Conservation (phyloP, 2,329 filamentous ascomycete species). For the Tolypocladium cylindrosporum region DNA sequence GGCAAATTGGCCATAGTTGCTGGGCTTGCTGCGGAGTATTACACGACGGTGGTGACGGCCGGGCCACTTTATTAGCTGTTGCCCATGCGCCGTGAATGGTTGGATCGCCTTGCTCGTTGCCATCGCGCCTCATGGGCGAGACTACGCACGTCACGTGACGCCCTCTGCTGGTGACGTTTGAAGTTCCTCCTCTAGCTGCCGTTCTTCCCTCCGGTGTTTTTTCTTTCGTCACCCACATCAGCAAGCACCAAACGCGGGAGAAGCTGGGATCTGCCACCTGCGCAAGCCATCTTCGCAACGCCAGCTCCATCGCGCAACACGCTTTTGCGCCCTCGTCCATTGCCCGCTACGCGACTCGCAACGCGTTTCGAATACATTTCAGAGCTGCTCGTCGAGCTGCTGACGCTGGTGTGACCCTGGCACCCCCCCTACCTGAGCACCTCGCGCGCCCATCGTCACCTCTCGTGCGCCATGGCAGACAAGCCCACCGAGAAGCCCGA, state of each 20-base stretch:
- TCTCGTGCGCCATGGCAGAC: conserved; percentile 26
- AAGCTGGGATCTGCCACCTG: conserved; percentile 20
- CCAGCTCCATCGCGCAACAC: conserved; percentile 18
- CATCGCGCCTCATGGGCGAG: conserved; percentile 1
- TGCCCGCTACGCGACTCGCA: conserved; percentile 12
- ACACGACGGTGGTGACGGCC: not conserved
- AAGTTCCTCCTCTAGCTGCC: conserved; percentile 20
- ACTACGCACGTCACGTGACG: conserved; percentile 20
- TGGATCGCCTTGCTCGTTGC: conserved; percentile 1
- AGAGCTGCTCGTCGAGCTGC: conserved; percentile 1
- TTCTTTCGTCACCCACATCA: conserved; percentile 23
- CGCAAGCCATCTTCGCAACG: conserved; percentile 19
- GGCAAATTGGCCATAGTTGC: not conserved
- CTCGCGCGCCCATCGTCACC: conserved; percentile 10
- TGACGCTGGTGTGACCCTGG: conserved; percentile 6
- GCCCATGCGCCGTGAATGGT: not conserved
- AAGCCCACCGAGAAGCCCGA: conserved; percentile 25
- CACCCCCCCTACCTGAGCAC: not conserved
- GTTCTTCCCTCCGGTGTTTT: conserved; percentile 23
- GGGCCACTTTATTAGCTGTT: not conserved
- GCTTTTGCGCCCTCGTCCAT: conserved; percentile 6
- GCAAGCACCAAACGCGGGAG: conserved; percentile 20
- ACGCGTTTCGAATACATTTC: conserved; percentile 13
- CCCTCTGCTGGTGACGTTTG: conserved; percentile 22
- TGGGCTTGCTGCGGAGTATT: not conserved